Conservation (phyloP, 2,329 filamentous ascomycete species). For the Trichoderma sp. region DNA sequence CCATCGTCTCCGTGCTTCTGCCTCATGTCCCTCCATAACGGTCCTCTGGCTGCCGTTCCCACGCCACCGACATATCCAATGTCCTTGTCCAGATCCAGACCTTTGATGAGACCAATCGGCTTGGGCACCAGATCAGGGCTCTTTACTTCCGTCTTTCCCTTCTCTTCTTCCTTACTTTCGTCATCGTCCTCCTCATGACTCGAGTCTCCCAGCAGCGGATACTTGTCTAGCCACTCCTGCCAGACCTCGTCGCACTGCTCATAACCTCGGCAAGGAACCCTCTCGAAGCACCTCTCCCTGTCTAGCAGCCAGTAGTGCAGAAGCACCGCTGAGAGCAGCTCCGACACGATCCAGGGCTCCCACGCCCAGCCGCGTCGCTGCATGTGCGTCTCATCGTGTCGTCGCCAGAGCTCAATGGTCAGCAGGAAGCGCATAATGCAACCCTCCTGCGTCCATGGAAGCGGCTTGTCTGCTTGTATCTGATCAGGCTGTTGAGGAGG, state of each 20-base stretch:
- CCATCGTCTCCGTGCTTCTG: not conserved
- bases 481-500: not conserved
- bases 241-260: conserved; percentile 28
- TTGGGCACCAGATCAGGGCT: conserved; percentile 22
- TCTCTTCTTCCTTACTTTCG: not conserved
- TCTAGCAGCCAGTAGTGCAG: conserved; percentile 26
- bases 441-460: not conserved
- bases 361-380: conserved; percentile 26
- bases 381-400: conserved; percentile 19
- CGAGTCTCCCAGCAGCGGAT: conserved; percentile 19
- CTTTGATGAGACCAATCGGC: conserved; percentile 21
- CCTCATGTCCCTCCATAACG: not conserved
- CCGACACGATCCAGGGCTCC: conserved; percentile 16
- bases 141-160: not conserved
- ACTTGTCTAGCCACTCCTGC: conserved; percentile 31
- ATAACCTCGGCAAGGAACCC: not conserved
- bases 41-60: conserved; percentile 21
- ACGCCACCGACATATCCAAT: conserved; percentile 31
- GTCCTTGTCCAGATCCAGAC: conserved; percentile 23
- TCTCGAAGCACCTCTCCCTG: conserved; percentile 21
- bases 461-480: not conserved
- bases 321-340: conserved; percentile 24
- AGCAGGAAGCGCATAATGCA: conserved; percentile 28
- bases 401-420: conserved; percentile 27
- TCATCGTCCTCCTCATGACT: not conserved